Percentiles rank a stretch among this genome's conserved stretches.
phyloP scores from a whole-genome alignment of 1,139 yeast species.

The Candida sanyaensis region DNA sequence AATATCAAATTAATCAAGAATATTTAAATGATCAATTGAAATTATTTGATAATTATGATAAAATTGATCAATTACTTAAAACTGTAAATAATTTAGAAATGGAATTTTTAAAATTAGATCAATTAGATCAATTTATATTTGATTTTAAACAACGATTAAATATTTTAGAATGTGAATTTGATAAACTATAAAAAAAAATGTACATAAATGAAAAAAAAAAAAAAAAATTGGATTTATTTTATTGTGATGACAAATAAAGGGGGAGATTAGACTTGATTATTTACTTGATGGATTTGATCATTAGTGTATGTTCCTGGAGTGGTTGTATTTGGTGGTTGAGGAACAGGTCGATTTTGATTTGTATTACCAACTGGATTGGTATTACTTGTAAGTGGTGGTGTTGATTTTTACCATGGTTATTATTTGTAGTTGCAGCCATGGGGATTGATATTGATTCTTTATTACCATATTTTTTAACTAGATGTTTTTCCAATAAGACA shows the following conservation, averaged over 20 bases:
- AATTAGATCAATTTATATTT: conserved; percentile 51
- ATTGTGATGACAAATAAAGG: too few relatives aligned
- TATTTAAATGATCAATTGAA: conserved; percentile 37
- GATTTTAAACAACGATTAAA: conserved; percentile 37
- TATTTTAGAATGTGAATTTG: conserved; percentile 26
- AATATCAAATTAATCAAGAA: conserved; percentile 29
- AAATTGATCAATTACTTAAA: conserved; percentile 41
- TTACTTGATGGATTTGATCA: background rate
- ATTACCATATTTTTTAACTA: conserved; percentile 43
- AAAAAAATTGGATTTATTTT: too few relatives aligned
- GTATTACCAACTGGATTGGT: background rate
- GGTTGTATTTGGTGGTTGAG: background rate
- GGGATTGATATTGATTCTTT: conserved; percentile 2
- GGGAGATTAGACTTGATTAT: background rate
- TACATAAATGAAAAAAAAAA: too few relatives aligned
- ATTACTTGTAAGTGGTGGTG: background rate
- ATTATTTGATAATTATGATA: conserved; percentile 44
- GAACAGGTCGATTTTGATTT: conserved; percentile 1
- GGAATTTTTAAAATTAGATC: conserved; percentile 70
- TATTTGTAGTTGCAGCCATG: background rate
- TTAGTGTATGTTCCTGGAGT: background rate
- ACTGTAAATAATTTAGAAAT: conserved; percentile 59
- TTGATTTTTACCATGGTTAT: background rate
- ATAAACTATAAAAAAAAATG: too few relatives aligned
- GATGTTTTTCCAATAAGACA: conserved; percentile 57